A percentile compares a stretch with the other conserved stretches of the same genome.
Evolutionary conservation across 2,329 filamentous ascomycete species (phyloP).

Genomic region (Scedosporium boydii): DNA sequence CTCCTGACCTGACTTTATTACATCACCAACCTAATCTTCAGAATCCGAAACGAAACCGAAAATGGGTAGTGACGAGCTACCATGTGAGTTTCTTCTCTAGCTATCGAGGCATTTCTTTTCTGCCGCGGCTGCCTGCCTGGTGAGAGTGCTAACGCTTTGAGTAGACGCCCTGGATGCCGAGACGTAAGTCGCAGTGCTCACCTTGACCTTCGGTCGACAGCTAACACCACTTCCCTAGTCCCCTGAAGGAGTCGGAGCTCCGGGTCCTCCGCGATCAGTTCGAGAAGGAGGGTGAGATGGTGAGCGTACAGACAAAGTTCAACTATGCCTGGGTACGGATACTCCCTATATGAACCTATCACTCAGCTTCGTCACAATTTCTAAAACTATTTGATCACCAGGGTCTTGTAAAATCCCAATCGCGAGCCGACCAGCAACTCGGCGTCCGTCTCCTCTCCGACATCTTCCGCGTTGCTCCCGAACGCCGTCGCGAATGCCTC

Average conservation of each 20-base stretch:
- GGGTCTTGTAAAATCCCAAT: slow-evolving; percentile 90
- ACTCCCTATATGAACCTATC: slow-evolving; percentile 19
- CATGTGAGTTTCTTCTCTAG: not conserved
- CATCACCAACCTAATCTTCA: not conserved
- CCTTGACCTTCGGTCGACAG: slow-evolving; percentile 8
- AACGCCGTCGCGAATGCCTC: slow-evolving; percentile 91
- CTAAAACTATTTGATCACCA: slow-evolving; percentile 23
- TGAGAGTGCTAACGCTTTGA: not conserved
- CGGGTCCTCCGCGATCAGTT: slow-evolving; percentile 89
- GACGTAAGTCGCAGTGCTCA: slow-evolving; percentile 48
- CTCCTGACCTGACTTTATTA: not conserved
- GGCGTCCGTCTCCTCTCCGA: slow-evolving; percentile 89
- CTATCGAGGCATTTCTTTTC: not conserved
- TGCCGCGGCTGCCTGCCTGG: not conserved
- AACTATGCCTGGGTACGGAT: slow-evolving; percentile 99
- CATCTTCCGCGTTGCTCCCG: slow-evolving; percentile 88
- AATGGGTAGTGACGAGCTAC: not conserved
- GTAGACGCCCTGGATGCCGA: slow-evolving; percentile 96
- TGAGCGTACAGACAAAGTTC: slow-evolving; percentile 96
- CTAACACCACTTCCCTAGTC: slow-evolving; percentile 37
- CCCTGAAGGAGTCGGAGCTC: slow-evolving; percentile 84
- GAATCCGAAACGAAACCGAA: not conserved
- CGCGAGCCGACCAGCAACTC: slow-evolving; percentile 80
- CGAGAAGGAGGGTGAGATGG: slow-evolving; percentile 95
- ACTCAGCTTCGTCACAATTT: not conserved